These are phyloP conservation scores for Ogataea haglerorum DNA, from an alignment of 805 yeast genomes.

Conservation along the genomic window DNA sequence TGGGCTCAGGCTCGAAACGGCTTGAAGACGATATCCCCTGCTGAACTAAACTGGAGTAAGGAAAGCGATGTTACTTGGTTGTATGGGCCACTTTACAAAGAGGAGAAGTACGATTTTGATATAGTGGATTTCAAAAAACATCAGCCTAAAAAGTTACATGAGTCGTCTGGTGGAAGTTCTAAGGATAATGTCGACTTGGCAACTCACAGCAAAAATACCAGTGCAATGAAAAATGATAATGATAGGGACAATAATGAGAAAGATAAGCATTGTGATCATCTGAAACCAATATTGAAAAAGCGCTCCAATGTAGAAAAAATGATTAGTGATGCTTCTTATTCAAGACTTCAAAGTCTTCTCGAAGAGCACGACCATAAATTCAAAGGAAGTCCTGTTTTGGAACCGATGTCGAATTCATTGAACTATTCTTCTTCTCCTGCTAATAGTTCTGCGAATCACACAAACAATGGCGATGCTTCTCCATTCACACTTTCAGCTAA, in stretches of 20 bases:
- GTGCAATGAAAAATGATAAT: no score
- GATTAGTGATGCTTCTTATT: conserved; percentile 52
- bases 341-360: conserved; percentile 29
- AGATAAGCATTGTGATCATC: conserved; percentile 26
- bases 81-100: conserved; percentile 70
- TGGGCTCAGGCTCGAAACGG: conserved; percentile 88
- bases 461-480: conserved; percentile 14
- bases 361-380: conserved; percentile 30
- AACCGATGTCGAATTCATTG: conserved; percentile 22
- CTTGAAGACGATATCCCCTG: conserved; percentile 80
- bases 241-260: background rate
- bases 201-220: no score
- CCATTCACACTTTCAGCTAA: conserved; percentile 22
- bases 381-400: conserved; percentile 34
- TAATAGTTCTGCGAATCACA: conserved; percentile 9
- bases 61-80: conserved; percentile 98
- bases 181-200: no score
- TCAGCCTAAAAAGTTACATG: conserved; percentile 7
- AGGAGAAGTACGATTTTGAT: conserved; percentile 20
- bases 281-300: conserved; percentile 86
- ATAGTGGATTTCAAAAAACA: conserved; percentile 18
- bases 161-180: background rate
- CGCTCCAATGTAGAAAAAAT: conserved; percentile 80
- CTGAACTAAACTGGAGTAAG: conserved; percentile 91
- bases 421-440: conserved; percentile 20